Evolutionary conservation across 176 grass and related monocot species (phyloP).

Genomic region (Metroxylon sagu): DNA sequence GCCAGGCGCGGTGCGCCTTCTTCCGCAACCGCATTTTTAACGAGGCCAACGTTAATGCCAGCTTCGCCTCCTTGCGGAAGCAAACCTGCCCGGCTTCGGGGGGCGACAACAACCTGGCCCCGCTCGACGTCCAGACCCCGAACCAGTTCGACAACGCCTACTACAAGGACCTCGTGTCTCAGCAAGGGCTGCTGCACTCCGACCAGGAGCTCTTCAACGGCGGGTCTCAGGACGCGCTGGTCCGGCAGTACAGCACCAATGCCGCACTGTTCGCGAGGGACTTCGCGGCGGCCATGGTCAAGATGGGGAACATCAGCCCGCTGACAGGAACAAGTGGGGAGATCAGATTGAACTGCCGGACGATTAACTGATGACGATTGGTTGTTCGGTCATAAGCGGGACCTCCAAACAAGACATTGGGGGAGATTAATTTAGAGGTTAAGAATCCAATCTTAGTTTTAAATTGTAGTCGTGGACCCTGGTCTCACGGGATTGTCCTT

Average conservation of each 20-base stretch:
- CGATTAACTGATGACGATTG: background rate
- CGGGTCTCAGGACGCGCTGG: conserved; percentile 2
- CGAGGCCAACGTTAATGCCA: conserved; percentile 35
- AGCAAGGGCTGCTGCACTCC: conserved; percentile 12
- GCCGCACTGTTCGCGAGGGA: background rate
- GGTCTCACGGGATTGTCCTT: too few relatives aligned
- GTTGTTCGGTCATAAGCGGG: too few relatives aligned
- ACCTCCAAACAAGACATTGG: too few relatives aligned
- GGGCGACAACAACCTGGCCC: conserved; percentile 7
- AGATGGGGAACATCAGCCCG: conserved; percentile 5
- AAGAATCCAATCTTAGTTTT: too few relatives aligned
- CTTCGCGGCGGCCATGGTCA: conserved; percentile 13
- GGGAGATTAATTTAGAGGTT: too few relatives aligned
- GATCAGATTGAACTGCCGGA: conserved; percentile 9
- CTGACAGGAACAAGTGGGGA: background rate
- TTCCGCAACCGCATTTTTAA: conserved; percentile 72
- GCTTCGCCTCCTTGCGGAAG: conserved; percentile 38
- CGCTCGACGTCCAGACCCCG: background rate
- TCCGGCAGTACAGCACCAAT: conserved; percentile 9
- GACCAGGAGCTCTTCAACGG: conserved; percentile 16
- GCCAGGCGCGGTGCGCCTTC: conserved; percentile 35
- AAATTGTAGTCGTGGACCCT: too few relatives aligned
- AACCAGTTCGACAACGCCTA: conserved; percentile 11
- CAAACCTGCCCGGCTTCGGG: conserved; percentile 3
- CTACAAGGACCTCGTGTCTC: conserved; percentile 9